Percentiles rank a stretch among this genome's conserved stretches.
Conservation (phyloP, 2,329 filamentous ascomycete genomes). For the Trichoderma sp. region DNA sequence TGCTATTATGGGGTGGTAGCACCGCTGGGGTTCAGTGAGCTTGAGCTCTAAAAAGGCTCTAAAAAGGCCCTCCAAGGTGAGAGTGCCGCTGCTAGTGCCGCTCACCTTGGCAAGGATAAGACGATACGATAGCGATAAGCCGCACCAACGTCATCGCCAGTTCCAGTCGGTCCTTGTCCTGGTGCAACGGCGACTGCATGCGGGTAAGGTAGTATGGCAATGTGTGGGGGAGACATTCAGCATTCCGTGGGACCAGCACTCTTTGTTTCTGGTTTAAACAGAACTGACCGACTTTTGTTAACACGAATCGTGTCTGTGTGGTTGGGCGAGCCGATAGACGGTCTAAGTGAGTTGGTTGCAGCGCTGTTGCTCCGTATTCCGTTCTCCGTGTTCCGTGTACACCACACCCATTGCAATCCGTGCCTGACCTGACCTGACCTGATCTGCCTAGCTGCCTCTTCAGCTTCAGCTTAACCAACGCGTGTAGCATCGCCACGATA, state of each 20-base stretch:
- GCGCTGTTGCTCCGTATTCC: conserved; percentile 7
- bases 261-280: background rate
- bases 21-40: conserved; percentile 20
- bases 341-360: background rate
- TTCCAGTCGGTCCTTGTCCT: background rate
- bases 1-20: conserved; percentile 23
- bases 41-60: background rate
- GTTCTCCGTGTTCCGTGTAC: background rate
- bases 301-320: no score
- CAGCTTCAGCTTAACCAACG: background rate
- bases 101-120: conserved; percentile 17
- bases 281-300: background rate
- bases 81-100: conserved; percentile 15
- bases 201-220: background rate
- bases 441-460: background rate
- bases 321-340: background rate
- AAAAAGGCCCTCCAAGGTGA: conserved; percentile 4
- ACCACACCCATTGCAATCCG: background rate
- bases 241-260: background rate
- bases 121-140: conserved; percentile 12
- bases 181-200: conserved; percentile 1
- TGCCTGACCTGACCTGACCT: background rate
- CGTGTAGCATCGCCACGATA: conserved; percentile 4
- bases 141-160: conserved; percentile 12
- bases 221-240: background rate